Evolutionary conservation across 352 stramenopile species (phyloP).

Genomic region (Sclerospora graminicola): DNA sequence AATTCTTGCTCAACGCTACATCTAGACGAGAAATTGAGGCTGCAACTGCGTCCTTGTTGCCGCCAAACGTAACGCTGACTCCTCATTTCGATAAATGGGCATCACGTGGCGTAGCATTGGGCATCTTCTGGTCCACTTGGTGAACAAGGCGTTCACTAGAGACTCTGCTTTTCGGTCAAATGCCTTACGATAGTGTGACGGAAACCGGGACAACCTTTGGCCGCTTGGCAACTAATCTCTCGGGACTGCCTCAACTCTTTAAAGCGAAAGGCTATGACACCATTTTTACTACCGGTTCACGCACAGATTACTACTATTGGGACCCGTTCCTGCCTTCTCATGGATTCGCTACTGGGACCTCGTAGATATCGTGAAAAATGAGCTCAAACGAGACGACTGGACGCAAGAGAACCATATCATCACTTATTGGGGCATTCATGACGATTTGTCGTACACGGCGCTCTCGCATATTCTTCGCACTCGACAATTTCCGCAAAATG

Average conservation of each 20-base stretch:
- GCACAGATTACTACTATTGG: slow-evolving; percentile 28
- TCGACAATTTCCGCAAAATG: no score
- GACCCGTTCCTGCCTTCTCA: slow-evolving; percentile 26
- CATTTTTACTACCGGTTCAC: slow-evolving; percentile 23
- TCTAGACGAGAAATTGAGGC: no score
- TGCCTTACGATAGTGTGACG: slow-evolving; percentile 50
- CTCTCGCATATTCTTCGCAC: slow-evolving; percentile 33
- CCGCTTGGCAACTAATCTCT: slow-evolving; percentile 12
- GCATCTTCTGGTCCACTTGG: slow-evolving; percentile 57
- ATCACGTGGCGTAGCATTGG: slow-evolving; percentile 31
- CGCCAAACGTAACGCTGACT: no score
- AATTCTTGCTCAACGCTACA: no score
- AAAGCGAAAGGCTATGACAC: slow-evolving; percentile 31
- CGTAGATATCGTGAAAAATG: no score
- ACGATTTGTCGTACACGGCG: slow-evolving; percentile 20
- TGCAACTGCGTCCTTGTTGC: no score
- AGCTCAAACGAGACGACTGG: slow-evolving; percentile 19
- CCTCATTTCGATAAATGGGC: slow-evolving; percentile 56
- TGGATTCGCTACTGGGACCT: no score
- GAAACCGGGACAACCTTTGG: slow-evolving; percentile 35
- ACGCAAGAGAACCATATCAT: not conserved
- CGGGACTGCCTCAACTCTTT: slow-evolving; percentile 34
- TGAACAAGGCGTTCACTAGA: slow-evolving; percentile 63
- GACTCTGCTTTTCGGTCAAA: slow-evolving; percentile 48
- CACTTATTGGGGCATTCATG: not conserved